A percentile compares a stretch with the other conserved stretches of the same genome.
phyloP scores from a whole-genome alignment of 1,284 basidiomycete genomes.

The Coniferiporia sulphurascens region DNA sequence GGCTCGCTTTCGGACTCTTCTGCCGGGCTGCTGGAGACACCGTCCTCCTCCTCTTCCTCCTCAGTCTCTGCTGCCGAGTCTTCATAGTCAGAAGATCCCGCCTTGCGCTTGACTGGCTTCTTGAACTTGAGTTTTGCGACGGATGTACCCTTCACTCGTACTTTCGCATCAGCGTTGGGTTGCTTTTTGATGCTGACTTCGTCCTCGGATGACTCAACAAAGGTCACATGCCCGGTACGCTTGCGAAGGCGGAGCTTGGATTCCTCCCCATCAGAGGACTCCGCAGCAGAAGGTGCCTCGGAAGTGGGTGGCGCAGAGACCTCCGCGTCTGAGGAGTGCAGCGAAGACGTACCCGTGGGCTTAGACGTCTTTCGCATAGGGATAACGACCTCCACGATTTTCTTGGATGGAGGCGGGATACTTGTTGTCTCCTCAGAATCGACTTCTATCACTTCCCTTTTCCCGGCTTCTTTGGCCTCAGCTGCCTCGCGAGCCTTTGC shows the following conservation, averaged over 20 bases:
- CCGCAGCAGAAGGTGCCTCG: constrained; percentile 22
- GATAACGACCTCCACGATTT: constrained; percentile 52
- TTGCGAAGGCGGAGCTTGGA: constrained; percentile 28
- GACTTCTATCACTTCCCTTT: constrained; percentile 10
- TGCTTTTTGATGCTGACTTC: constrained; percentile 25
- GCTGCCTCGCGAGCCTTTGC: constrained; percentile 61
- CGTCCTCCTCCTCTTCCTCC: constrained; percentile 13
- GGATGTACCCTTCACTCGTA: constrained; percentile 9
- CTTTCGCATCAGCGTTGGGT: constrained; percentile 17
- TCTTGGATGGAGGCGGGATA: constrained; percentile 35
- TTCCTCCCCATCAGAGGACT: constrained; percentile 24
- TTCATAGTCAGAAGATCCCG: constrained; percentile 20
- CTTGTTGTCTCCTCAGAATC: constrained; percentile 21
- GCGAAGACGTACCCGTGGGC: constrained; percentile 18
- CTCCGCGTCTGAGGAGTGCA: constrained; percentile 9
- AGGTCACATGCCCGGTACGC: constrained; percentile 30
- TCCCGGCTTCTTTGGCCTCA: constrained; percentile 26
- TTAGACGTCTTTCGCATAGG: constrained; percentile 20
- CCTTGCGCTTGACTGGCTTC: constrained; percentile 22
- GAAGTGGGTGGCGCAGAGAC: constrained; percentile 11
- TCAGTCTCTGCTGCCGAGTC: constrained; percentile 13
- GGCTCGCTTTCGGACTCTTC: constrained; percentile 26
- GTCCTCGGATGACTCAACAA: constrained; percentile 43
- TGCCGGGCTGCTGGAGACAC: constrained; percentile 25
- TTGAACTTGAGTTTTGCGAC: constrained; percentile 20